phyloP scores from a whole-genome alignment of 768 basidiomycete species.

The Hericium coralloides region DNA sequence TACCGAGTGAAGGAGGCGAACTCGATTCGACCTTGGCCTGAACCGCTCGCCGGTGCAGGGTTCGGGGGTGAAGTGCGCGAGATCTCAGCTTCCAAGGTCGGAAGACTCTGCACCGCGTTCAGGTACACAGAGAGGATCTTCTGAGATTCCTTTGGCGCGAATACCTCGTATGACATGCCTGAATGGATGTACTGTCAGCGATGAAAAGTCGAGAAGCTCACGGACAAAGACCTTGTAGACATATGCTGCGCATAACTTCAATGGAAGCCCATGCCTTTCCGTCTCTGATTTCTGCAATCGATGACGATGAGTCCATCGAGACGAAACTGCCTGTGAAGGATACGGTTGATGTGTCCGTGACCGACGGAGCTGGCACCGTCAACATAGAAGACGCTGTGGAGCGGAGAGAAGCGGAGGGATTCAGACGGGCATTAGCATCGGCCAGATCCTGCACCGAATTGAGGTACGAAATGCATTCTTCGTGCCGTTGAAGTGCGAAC shows the following conservation, averaged over 20 bases:
- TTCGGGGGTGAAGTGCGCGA: conserved; percentile 20
- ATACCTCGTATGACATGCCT: conserved; percentile 74
- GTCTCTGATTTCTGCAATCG: conserved; percentile 50
- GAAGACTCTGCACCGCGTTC: conserved; percentile 45
- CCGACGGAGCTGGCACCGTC: conserved; percentile 28
- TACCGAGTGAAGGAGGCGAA: conserved; percentile 53
- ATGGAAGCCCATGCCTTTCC: conserved; percentile 65
- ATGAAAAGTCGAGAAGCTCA: background rate
- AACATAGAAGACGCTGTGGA: conserved; percentile 29
- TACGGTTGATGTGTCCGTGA: conserved; percentile 26
- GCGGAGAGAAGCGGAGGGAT: conserved; percentile 32
- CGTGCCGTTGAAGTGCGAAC: conserved; percentile 62
- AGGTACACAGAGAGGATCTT: conserved; percentile 52
- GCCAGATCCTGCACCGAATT: conserved; percentile 43
- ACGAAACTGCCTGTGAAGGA: conserved; percentile 44
- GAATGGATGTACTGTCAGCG: conserved; percentile 2
- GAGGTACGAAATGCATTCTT: conserved; percentile 54
- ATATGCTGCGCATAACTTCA: conserved; percentile 68
- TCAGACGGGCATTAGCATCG: conserved; percentile 46
- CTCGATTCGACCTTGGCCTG: conserved; percentile 29
- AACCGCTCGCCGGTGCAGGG: conserved; percentile 20
- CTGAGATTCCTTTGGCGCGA: conserved; percentile 37
- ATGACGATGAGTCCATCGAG: conserved; percentile 31
- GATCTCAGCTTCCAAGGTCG: conserved; percentile 38
- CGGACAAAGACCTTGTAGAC: conserved; percentile 56